Evolutionary conservation across 2,329 filamentous ascomycete species (phyloP).

Genomic region (Teratosphaeria zuluensis): DNA sequence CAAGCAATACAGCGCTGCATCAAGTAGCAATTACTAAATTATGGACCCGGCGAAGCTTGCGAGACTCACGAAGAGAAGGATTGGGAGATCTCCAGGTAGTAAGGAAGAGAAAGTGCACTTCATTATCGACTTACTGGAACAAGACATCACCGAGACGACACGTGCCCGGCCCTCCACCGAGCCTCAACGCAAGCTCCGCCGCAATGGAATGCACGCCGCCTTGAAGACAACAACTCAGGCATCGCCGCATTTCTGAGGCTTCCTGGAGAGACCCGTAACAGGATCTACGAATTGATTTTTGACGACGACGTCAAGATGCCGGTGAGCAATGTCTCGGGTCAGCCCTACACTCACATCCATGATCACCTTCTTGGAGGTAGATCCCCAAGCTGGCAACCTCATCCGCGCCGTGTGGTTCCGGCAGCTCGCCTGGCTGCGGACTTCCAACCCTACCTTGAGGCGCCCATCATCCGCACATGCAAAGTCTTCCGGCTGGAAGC

Average conservation of each 20-base stretch:
- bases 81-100: background rate
- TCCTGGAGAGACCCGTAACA: too few relatives aligned
- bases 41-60: background rate
- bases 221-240: too few relatives aligned
- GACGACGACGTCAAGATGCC: too few relatives aligned
- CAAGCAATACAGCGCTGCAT: background rate
- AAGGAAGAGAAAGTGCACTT: background rate
- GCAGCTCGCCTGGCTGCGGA: background rate
- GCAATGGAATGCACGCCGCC: too few relatives aligned
- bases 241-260: too few relatives aligned
- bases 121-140: background rate
- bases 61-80: background rate
- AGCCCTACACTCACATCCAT: too few relatives aligned
- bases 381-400: background rate
- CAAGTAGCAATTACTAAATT: background rate
- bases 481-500: background rate
- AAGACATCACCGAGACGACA: too few relatives aligned
- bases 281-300: too few relatives aligned
- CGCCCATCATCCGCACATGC: background rate
- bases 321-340: too few relatives aligned
- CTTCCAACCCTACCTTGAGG: background rate
- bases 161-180: too few relatives aligned
- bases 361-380: too few relatives aligned
- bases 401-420: background rate
- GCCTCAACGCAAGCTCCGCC: too few relatives aligned